A percentile compares a stretch with the other conserved stretches of the same genome.
These are phyloP conservation scores for Claviceps africana DNA, from an alignment of 2,329 filamentous ascomycete species.

Conservation along the genomic window DNA sequence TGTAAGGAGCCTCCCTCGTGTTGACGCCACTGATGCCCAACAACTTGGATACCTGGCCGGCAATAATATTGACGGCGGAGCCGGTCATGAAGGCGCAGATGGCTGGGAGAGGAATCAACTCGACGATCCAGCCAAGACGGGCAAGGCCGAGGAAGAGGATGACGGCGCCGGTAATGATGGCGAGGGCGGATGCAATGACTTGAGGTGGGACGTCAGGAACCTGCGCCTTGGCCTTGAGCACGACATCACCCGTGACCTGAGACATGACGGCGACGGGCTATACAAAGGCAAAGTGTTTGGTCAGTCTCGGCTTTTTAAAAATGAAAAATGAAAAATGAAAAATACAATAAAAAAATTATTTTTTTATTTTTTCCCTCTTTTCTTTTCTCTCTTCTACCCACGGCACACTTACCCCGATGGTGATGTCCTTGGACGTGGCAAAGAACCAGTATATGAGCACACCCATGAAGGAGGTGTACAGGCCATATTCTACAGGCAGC, in stretches of 20 bases:
- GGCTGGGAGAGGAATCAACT: constrained; percentile 37
- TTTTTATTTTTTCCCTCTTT: too few relatives aligned
- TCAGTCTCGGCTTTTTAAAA: not conserved
- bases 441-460: constrained; percentile 96
- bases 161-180: constrained; percentile 33
- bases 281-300: constrained; percentile 8
- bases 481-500: constrained; percentile 33
- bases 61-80: constrained; percentile 34
- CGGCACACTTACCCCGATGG: constrained; percentile 53
- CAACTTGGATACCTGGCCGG: constrained; percentile 35
- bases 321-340: too few relatives aligned
- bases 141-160: constrained; percentile 34
- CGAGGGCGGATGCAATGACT: constrained; percentile 32
- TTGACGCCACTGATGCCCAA: constrained; percentile 37
- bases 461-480: constrained; percentile 79
- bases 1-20: constrained; percentile 33
- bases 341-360: too few relatives aligned
- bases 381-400: not conserved
- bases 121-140: constrained; percentile 39
- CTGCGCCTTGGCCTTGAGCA: constrained; percentile 23
- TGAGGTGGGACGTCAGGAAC: constrained; percentile 27
- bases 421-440: constrained; percentile 84
- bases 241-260: constrained; percentile 35
- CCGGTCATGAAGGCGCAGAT: constrained; percentile 43
- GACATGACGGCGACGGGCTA: constrained; percentile 42